Evolutionary conservation across 116 monocot species (phyloP).

Genomic region (Papilionanthe hybrid): DNA sequence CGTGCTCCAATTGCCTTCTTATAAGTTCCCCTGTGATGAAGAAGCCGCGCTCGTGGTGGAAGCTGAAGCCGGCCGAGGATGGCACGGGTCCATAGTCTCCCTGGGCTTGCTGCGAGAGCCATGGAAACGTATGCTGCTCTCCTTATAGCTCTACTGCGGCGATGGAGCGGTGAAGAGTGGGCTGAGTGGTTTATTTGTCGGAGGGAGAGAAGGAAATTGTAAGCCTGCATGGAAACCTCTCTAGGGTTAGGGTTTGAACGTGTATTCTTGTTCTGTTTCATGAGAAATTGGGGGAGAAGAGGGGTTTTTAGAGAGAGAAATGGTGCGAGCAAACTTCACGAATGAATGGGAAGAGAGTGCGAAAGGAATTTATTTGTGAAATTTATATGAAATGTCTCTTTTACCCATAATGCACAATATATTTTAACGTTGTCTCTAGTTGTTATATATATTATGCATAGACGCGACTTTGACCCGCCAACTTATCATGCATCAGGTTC

Average conservation of each 20-base stretch:
- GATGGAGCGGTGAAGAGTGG: not conserved
- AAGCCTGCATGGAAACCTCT: not conserved
- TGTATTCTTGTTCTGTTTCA: not conserved
- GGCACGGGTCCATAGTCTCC: not conserved
- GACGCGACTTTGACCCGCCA: too few relatives aligned
- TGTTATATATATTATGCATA: too few relatives aligned
- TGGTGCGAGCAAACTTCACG: too few relatives aligned
- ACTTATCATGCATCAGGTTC: too few relatives aligned
- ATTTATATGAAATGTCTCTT: too few relatives aligned
- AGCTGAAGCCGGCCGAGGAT: not conserved
- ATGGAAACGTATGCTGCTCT: slow-evolving; percentile 4
- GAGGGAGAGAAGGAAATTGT: slow-evolving; percentile 4
- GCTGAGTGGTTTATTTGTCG: not conserved
- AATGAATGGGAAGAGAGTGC: not conserved
- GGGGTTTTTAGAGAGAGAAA: too few relatives aligned
- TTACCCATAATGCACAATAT: too few relatives aligned
- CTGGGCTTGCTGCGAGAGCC: not conserved
- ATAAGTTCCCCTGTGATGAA: not conserved
- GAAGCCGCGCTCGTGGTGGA: not conserved
- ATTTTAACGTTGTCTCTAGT: too few relatives aligned
- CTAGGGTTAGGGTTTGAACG: slow-evolving; percentile 7
- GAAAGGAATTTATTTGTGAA: not conserved
- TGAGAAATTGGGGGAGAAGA: not conserved
- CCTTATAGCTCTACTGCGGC: not conserved
- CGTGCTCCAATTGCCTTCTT: not conserved